These are phyloP conservation scores for Coemansia sp. DNA, from an alignment of 192 early-diverging fungal species.

Conservation along the genomic window DNA sequence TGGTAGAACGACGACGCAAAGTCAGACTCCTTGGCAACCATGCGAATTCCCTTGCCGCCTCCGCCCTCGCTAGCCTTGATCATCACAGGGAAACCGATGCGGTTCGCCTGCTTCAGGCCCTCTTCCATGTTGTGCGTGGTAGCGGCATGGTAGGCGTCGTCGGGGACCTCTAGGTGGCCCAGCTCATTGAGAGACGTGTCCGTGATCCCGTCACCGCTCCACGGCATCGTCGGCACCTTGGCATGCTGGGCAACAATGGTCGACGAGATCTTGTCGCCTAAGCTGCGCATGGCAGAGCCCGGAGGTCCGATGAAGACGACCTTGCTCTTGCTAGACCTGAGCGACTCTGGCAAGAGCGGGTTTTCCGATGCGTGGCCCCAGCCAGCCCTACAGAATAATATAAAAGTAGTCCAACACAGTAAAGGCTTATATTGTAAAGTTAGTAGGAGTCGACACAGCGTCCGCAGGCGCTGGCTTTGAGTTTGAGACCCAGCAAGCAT, in stretches of 20 bases:
- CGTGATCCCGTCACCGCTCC: constrained; percentile 87
- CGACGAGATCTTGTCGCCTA: constrained; percentile 99
- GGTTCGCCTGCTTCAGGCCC: constrained; percentile 77
- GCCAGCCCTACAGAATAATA: constrained; percentile 75
- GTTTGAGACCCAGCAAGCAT: not conserved
- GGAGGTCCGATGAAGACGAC: constrained; percentile 97
- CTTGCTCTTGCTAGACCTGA: constrained; percentile 74
- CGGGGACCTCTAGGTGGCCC: constrained; percentile 79
- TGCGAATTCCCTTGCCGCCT: constrained; percentile 98
- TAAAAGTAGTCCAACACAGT: not conserved
- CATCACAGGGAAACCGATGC: constrained; percentile 98
- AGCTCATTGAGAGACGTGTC: constrained; percentile 65
- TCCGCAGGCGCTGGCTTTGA: too few species aligned
- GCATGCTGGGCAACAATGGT: constrained; percentile 98
- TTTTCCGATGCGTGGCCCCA: constrained; percentile 99
- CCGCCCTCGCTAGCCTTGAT: constrained; percentile 99
- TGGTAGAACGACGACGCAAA: constrained; percentile 83
- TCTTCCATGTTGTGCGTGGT: constrained; percentile 85
- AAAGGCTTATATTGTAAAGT: not conserved
- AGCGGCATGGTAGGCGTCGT: constrained; percentile 75
- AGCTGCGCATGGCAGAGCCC: constrained; percentile 93
- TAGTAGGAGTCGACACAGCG: not conserved
- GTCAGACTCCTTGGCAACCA: constrained; percentile 71
- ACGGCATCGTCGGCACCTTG: constrained; percentile 92
- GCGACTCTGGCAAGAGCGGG: constrained; percentile 89